Percentiles rank a stretch among this genome's conserved stretches.
Conservation (phyloP, 2,329 filamentous ascomycete species). For the Colletotrichum shisoi region DNA sequence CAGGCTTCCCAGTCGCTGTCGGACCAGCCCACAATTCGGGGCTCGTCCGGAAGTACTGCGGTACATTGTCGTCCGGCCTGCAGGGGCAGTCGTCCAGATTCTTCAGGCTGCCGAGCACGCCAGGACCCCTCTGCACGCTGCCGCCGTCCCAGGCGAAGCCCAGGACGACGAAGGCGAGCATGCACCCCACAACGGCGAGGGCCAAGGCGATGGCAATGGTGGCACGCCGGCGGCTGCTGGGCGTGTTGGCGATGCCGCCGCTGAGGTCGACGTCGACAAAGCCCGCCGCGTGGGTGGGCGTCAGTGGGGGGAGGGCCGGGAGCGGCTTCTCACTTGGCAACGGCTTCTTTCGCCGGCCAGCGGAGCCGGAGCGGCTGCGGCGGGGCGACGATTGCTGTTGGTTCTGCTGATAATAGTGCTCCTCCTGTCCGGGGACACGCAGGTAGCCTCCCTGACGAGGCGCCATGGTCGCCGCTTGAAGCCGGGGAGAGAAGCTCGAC, state of each 20-base stretch:
- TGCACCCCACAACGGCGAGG: constrained; percentile 47
- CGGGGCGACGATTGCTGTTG: constrained; percentile 1
- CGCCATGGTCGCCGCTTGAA: constrained; percentile 20
- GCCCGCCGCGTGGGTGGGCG: constrained; percentile 15
- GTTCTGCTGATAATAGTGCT: constrained; percentile 10
- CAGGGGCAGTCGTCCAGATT: constrained; percentile 44
- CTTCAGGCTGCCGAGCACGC: constrained; percentile 41
- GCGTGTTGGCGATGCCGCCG: constrained; percentile 11
- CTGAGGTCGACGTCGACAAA: constrained; percentile 26
- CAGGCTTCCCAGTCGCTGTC: constrained; percentile 72
- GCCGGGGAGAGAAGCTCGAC: background rate
- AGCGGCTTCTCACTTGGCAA: constrained; percentile 39
- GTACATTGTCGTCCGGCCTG: constrained; percentile 53
- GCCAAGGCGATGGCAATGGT: constrained; percentile 31
- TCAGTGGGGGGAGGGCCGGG: constrained; percentile 35
- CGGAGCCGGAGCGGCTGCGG: constrained; percentile 30
- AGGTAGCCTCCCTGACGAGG: constrained; percentile 34
- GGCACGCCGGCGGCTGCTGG: constrained; percentile 24
- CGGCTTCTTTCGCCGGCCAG: constrained; percentile 38
- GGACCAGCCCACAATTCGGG: constrained; percentile 70
- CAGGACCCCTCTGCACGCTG: constrained; percentile 31
- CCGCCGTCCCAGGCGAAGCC: constrained; percentile 45
- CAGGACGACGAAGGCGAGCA: constrained; percentile 50
- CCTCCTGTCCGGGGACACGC: constrained; percentile 35
- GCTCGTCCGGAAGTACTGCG: constrained; percentile 70